Percentiles rank a stretch among this genome's conserved stretches.
phyloP scores from a whole-genome alignment of 169 alveolate genomes.

The Plasmodium relictum region DNA sequence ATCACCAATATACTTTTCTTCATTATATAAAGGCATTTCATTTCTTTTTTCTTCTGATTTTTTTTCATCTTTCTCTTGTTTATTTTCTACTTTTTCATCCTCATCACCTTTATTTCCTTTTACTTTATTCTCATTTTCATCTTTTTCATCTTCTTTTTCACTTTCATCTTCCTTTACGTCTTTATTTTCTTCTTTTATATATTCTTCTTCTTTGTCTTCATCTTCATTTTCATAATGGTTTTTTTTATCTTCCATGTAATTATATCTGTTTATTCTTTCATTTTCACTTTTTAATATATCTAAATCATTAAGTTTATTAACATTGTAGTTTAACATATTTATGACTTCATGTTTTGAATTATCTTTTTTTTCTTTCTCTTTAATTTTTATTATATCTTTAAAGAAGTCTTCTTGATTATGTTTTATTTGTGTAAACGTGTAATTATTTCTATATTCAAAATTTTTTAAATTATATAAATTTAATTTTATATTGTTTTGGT shows the following conservation, averaged over 20 bases:
- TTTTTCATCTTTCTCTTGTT: background rate
- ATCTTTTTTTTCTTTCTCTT: too few relatives aligned
- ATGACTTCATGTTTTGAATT: too few relatives aligned
- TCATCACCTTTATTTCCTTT: background rate
- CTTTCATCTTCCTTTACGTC: background rate
- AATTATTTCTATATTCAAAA: too few relatives aligned
- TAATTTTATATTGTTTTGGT: too few relatives aligned
- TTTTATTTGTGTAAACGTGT: too few relatives aligned
- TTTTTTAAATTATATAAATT: too few relatives aligned
- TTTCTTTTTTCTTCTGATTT: background rate
- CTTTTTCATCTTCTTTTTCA: background rate
- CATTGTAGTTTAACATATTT: too few relatives aligned
- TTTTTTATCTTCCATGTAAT: background rate
- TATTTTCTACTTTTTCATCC: background rate
- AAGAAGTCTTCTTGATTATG: too few relatives aligned
- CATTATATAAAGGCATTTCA: background rate
- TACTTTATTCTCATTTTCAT: background rate
- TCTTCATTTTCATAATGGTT: background rate
- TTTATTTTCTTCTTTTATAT: background rate
- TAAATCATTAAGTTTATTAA: too few relatives aligned
- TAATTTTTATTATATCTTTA: too few relatives aligned
- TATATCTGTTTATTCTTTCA: background rate
- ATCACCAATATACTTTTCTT: constrained; percentile 5
- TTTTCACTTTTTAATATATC: background rate
- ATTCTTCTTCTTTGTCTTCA: background rate